Conservation (phyloP, 345 rosid species). For the Euphorbia lathyris region DNA sequence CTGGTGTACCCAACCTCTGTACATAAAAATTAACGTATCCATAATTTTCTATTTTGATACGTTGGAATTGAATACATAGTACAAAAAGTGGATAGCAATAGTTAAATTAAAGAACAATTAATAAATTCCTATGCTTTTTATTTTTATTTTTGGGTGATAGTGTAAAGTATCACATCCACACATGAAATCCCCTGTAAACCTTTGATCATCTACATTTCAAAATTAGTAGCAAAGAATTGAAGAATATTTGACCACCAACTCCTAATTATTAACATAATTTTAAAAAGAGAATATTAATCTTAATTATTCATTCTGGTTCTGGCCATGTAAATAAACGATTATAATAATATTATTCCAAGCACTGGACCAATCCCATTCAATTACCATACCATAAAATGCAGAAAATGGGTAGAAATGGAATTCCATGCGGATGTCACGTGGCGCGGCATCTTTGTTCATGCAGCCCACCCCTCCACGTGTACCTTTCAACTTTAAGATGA, state of each 20-base stretch:
- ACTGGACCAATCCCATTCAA: neutral
- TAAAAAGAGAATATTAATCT: neutral
- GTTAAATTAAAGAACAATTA: neutral
- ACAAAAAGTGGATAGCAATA: neutral
- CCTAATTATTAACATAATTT: neutral
- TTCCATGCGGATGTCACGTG: conserved; percentile 39
- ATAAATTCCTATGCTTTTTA: neutral
- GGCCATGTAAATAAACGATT: neutral
- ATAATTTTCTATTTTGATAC: neutral
- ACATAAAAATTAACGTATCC: neutral
- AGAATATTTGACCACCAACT: conserved; percentile 13
- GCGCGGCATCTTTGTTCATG: conserved; percentile 32
- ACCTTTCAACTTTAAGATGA: conserved; percentile 18
- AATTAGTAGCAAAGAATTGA: neutral
- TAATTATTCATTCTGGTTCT: neutral
- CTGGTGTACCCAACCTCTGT: neutral
- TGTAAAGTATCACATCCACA: neutral
- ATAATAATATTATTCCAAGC: neutral
- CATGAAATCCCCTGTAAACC: neutral
- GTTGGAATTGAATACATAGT: neutral
- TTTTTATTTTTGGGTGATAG: neutral
- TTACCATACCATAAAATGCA: neutral
- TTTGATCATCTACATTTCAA: neutral
- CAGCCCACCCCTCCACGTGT: conserved; percentile 4
- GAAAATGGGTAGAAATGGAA: neutral